Evolutionary conservation across 768 basidiomycete genomes (phyloP), one percentile per base, ranked within the genome.

Genomic region (Podaxis sp.): DNA sequence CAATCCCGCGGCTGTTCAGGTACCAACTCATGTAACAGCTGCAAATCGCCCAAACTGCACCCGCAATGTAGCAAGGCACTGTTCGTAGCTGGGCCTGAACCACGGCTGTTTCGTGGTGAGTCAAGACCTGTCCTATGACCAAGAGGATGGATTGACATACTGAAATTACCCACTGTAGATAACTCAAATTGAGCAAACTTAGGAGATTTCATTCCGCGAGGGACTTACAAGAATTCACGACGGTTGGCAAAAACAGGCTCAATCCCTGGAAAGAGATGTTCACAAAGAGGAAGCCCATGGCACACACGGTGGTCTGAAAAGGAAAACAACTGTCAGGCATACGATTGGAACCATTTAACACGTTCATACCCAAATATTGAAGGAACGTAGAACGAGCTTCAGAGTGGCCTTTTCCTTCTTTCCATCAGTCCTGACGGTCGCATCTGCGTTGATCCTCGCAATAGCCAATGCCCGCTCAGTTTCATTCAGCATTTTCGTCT

Each of bases 71-170:
- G 3, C 80, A 79, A 0, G 81, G 81, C 1, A 83, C 82, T n/a
- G 81, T 82, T 3, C 79, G 76, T 12, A 83, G 74, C 63, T 83
- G 81, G 1, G 78, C 74, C 66, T 82, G 71, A 12, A 83, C 76
- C 7, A 75, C 74, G 48, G 78, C 80, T 83, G 54, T 15, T 63
- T 20, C 56, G 24, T n/a, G 37, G 4, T 53, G 5, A 53, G 68
- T 26, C 22, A 4, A 24, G 44, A 41, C 12, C 8, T 52, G 15
- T 22, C 24, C 37, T 5, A 33, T n/a, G 2, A 36, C 8, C 7
- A 52, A 26, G n/a, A 12, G 24, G 22, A 20, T 8, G n/a, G 26
- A 49, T 17, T n/a, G 17, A 67, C 72, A 6, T 52, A 80, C 79
- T 75, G 63, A 72, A 79, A 41, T 77, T 66, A 28, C 78, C 77